Evolutionary conservation across 83 land plant species (phyloP).

Genomic region (Diphasiastrum complanatum): DNA sequence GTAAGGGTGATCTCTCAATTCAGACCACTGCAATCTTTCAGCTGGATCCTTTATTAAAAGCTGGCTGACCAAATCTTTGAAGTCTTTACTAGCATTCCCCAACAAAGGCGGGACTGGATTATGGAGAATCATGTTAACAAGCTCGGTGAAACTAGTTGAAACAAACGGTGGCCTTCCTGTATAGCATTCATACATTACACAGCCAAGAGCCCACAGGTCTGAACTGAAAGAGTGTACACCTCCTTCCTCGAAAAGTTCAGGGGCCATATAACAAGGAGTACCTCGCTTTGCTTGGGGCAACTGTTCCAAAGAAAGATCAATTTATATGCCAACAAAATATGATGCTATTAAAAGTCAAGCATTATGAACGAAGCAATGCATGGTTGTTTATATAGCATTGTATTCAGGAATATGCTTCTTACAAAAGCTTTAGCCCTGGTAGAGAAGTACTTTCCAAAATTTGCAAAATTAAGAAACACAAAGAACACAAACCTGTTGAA

Average conservation of each 20-base stretch:
- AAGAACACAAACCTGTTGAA: slow-evolving; percentile 46
- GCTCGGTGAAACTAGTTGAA: slow-evolving; percentile 76
- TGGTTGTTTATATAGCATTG: too few species aligned
- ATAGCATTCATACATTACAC: slow-evolving; percentile 95
- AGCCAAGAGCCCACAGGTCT: slow-evolving; percentile 97
- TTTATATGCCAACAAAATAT: too few species aligned
- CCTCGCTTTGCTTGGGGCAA: slow-evolving; percentile 94
- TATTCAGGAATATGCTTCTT: not conserved
- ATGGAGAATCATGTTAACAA: slow-evolving; percentile 71
- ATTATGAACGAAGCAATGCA: not conserved
- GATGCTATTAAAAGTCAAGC: not conserved
- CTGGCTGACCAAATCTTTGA: slow-evolving; percentile 59
- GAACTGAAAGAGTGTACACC: slow-evolving; percentile 96
- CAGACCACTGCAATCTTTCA: slow-evolving; percentile 85
- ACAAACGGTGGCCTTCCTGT: slow-evolving; percentile 91
- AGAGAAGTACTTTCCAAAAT: not conserved
- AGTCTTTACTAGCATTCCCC: slow-evolving; percentile 55
- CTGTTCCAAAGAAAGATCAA: slow-evolving; percentile 28
- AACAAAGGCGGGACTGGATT: slow-evolving; percentile 66
- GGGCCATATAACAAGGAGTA: slow-evolving; percentile 98
- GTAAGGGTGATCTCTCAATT: slow-evolving; percentile 75
- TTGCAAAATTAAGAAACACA: not conserved
- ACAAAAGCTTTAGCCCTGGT: not conserved
- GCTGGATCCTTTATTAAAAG: slow-evolving; percentile 88
- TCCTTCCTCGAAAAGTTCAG: slow-evolving; percentile 93